Evolutionary conservation across 352 stramenopile species (phyloP), one percentile per base, ranked within the genome.

Genomic region (Lagenidium sp.): DNA sequence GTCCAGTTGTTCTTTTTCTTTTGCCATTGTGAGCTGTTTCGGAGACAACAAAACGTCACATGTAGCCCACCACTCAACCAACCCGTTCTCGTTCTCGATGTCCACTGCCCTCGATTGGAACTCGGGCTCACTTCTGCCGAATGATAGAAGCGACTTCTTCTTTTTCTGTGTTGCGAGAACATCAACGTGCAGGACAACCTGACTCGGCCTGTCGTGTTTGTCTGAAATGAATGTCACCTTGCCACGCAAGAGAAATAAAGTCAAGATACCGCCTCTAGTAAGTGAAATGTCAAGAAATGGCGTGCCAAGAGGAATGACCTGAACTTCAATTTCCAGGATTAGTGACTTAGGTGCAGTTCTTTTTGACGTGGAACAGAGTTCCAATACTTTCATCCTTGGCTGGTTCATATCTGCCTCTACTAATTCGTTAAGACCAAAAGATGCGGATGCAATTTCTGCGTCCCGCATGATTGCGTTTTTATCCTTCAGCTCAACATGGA

Each of bases 381-480:
- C n/a, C n/a, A n/a, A n/a, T n/a, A n/a, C n/a, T n/a, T n/a, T 19
- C 2, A 19, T 16, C 0, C 16, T n/a, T 6, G 53, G 12, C 16
- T 55, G 34, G 19, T 25, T 36, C n/a, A n/a, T n/a, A n/a, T n/a
- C n/a, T n/a, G n/a, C n/a, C n/a, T n/a, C n/a, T n/a, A n/a, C n/a
- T n/a, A n/a, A n/a, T n/a, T n/a, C n/a, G n/a, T n/a, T n/a, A n/a
- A n/a, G n/a, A n/a, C n/a, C n/a, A n/a, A n/a, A n/a, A n/a, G n/a
- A n/a, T n/a, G n/a, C n/a, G n/a, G n/a, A n/a, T 57, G 57, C 63
- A 16, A 75, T 47, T 4, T 59, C 43, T 4, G 41, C 53, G 22
- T 79, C 67, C 31, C 55, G 59, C 31, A 64, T 57, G 32, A 76
- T 67, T 0, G 64, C 63, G 36, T 76, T 68, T 30, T 72, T 75